A percentile compares a stretch with the other conserved stretches of the same genome.
phyloP scores from a whole-genome alignment of 2,329 filamentous ascomycete genomes.

The Lasiodiplodia sp. region DNA sequence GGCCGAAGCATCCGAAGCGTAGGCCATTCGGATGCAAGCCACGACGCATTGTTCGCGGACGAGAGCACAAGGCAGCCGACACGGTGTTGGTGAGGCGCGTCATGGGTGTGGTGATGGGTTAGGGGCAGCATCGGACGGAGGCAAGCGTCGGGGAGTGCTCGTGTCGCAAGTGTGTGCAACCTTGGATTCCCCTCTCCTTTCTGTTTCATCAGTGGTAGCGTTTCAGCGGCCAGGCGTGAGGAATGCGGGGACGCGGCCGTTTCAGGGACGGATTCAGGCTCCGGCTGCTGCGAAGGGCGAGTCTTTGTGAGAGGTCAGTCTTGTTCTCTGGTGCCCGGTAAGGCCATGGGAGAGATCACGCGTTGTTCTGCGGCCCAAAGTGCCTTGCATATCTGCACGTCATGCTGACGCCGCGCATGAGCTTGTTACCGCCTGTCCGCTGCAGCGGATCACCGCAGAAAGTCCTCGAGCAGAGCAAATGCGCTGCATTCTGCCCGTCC shows the following conservation, averaged over 20 bases:
- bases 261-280: slow-evolving; percentile 6
- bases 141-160: not conserved
- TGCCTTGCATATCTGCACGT: slow-evolving; percentile 20
- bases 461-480: not conserved
- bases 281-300: not conserved
- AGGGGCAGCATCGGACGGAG: not conserved
- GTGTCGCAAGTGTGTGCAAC: slow-evolving; percentile 12
- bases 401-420: slow-evolving; percentile 22
- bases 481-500: slow-evolving; percentile 14
- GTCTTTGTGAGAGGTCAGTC: slow-evolving; percentile 1
- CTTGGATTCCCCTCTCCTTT: not conserved
- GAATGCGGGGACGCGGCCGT: slow-evolving; percentile 17
- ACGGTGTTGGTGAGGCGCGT: not conserved
- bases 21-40: not conserved
- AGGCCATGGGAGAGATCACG: slow-evolving; percentile 1
- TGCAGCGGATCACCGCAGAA: not conserved
- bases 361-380: not conserved
- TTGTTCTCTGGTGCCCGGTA: not conserved
- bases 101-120: not conserved
- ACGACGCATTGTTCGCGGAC: not conserved
- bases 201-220: slow-evolving; percentile 16
- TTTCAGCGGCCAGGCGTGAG: slow-evolving; percentile 10
- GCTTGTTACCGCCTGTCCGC: not conserved
- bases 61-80: not conserved
- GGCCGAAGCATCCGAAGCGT: not conserved